Conservation (phyloP, 2,329 filamentous ascomycete species). For the Davidsoniella neocaledoniae region DNA sequence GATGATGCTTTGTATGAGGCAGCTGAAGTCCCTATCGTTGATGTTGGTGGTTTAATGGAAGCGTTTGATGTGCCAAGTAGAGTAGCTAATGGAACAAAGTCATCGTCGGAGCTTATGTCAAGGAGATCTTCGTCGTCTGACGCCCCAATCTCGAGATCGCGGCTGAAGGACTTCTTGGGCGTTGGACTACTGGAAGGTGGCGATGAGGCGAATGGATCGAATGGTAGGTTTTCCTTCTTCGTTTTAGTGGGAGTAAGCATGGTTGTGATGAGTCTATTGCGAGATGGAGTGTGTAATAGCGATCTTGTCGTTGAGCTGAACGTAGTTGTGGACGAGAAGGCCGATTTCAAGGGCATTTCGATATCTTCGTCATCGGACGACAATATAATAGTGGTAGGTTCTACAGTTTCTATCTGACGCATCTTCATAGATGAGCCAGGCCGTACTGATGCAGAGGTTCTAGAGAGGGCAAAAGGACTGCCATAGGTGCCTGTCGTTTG, state of each 20-base stretch:
- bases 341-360: background rate
- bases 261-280: background rate
- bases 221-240: background rate
- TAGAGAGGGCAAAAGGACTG: too few relatives aligned
- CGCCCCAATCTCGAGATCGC: constrained; percentile 44
- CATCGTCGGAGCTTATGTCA: constrained; percentile 39
- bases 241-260: background rate
- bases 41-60: background rate
- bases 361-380: background rate
- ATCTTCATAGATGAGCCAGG: background rate
- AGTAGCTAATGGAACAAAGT: constrained; percentile 28
- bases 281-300: background rate
- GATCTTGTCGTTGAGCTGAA: background rate
- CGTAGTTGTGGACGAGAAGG: background rate
- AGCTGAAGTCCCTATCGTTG: background rate
- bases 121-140: constrained; percentile 53
- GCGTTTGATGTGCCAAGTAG: background rate
- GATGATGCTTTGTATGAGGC: background rate
- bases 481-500: too few relatives aligned
- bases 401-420: background rate
- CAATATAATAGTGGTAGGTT: background rate
- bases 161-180: constrained; percentile 18
- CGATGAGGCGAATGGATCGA: constrained; percentile 8
- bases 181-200: background rate
- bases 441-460: too few relatives aligned